Evolutionary conservation across 179 eudicot species (phyloP).

Genomic region (Corrigiola litoralis): DNA sequence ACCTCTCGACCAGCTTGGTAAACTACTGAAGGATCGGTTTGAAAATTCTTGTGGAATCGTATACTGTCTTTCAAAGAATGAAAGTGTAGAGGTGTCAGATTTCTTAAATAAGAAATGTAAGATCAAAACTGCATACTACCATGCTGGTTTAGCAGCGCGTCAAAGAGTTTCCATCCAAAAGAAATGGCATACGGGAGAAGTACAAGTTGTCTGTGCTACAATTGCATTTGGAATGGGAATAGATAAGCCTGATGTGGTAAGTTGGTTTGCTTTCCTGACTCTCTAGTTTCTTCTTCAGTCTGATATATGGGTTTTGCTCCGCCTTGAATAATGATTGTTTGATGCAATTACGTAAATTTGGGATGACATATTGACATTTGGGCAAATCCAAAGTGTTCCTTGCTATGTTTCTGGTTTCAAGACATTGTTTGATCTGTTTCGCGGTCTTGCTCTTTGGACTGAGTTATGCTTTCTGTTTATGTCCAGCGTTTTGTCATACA

Average conservation of each 20-base stretch:
- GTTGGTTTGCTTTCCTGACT: background rate
- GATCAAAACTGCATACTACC: constrained; percentile 77
- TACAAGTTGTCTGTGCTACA: constrained; percentile 92
- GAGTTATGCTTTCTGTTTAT: constrained; percentile 11
- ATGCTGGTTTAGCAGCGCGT: constrained; percentile 92
- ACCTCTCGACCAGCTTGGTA: constrained; percentile 79
- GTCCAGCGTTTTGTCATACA: constrained; percentile 89
- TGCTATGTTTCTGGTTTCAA: too few relatives aligned
- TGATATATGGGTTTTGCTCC: background rate
- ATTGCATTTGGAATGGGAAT: constrained; percentile 99
- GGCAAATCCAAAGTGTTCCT: too few relatives aligned
- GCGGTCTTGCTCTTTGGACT: background rate
- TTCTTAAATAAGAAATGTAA: constrained; percentile 75
- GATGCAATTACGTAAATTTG: background rate
- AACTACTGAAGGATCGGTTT: constrained; percentile 61
- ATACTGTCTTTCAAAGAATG: constrained; percentile 96
- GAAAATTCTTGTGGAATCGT: constrained; percentile 73
- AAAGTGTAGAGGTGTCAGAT: constrained; percentile 82
- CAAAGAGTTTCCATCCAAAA: constrained; percentile 77
- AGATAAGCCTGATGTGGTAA: constrained; percentile 95
- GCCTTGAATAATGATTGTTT: background rate
- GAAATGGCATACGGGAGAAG: constrained; percentile 95
- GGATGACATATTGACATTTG: too few relatives aligned
- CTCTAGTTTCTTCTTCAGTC: background rate
- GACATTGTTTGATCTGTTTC: too few relatives aligned